A percentile compares a stretch with the other conserved stretches of the same genome.
Conservation (phyloP, 257 asterid genomes). For the Verbascum thapsus region DNA sequence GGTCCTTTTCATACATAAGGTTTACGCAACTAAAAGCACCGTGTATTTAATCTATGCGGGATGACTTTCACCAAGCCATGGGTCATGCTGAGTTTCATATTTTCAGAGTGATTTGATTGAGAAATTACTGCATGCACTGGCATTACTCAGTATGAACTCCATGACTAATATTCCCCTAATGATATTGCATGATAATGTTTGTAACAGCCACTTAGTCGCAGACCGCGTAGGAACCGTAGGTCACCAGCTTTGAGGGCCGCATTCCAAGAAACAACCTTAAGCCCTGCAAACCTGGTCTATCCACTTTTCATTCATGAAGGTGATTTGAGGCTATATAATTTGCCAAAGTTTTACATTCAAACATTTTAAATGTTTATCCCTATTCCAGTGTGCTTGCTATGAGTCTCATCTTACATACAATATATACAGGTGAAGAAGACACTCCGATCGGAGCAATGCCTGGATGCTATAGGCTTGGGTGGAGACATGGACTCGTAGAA, state of each 20-base stretch:
- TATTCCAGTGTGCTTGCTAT: constrained; percentile 20
- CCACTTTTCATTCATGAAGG: constrained; percentile 98
- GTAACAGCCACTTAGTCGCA: constrained; percentile 62
- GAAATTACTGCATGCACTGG: constrained; percentile 3
- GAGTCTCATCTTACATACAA: constrained; percentile 20
- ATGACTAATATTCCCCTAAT: background rate
- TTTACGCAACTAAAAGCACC: too few relatives aligned
- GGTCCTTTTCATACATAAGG: too few relatives aligned
- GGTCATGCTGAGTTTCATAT: too few relatives aligned
- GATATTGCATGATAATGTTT: constrained; percentile 24
- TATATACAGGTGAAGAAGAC: constrained; percentile 83
- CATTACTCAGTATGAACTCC: background rate
- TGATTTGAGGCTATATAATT: constrained; percentile 27
- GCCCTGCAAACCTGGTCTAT: constrained; percentile 93
- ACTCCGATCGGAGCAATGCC: constrained; percentile 99
- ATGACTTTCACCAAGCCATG: too few relatives aligned
- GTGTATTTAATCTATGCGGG: too few relatives aligned
- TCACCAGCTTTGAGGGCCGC: constrained; percentile 77
- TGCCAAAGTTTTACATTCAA: background rate
- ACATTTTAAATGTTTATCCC: background rate
- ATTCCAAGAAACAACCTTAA: constrained; percentile 82
- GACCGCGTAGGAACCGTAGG: constrained; percentile 92
- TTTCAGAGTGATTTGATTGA: background rate
- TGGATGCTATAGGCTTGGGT: constrained; percentile 96
- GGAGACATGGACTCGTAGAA: constrained; percentile 96